These are phyloP conservation scores for Musa acuminata DNA, from an alignment of 176 grass and related monocot genomes.

Conservation along the genomic window DNA sequence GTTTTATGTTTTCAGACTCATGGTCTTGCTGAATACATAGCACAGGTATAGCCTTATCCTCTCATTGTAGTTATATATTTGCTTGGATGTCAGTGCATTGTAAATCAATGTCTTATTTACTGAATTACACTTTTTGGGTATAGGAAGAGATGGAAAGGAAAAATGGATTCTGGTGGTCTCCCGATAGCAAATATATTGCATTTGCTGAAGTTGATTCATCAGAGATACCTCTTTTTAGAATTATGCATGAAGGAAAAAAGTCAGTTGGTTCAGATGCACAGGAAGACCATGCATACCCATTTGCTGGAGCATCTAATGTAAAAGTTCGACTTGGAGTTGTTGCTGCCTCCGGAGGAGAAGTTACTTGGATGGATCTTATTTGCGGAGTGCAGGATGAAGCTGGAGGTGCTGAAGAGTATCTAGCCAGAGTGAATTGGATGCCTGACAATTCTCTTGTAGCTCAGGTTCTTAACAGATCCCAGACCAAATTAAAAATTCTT, in stretches of 20 bases:
- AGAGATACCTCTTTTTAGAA: constrained; percentile 88
- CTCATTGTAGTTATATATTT: background rate
- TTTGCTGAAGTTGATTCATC: constrained; percentile 93
- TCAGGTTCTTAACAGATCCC: constrained; percentile 84
- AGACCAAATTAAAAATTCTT: constrained; percentile 79
- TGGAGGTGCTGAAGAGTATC: constrained; percentile 74
- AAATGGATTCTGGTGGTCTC: constrained; percentile 98
- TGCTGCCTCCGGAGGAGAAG: constrained; percentile 54
- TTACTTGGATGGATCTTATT: constrained; percentile 92
- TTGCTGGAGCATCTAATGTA: constrained; percentile 84
- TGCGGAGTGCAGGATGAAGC: constrained; percentile 47
- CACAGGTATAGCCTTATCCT: constrained; percentile 48
- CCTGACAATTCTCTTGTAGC: constrained; percentile 64
- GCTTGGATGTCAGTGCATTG: background rate
- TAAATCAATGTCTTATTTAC: constrained; percentile 2
- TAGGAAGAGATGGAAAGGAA: constrained; percentile 99
- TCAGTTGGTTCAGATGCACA: constrained; percentile 72
- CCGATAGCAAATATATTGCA: constrained; percentile 78
- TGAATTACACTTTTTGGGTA: constrained; percentile 26
- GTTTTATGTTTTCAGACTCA: constrained; percentile 81
- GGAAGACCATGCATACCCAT: constrained; percentile 97
- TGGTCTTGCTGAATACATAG: constrained; percentile 91
- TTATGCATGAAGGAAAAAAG: constrained; percentile 96
- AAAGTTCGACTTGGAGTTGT: constrained; percentile 83
- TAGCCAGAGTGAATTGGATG: constrained; percentile 91